Percentiles rank a stretch among this genome's conserved stretches.
These are phyloP conservation scores for Zelonia costaricensis DNA, from an alignment of 208 protist species.

Conservation along the genomic window DNA sequence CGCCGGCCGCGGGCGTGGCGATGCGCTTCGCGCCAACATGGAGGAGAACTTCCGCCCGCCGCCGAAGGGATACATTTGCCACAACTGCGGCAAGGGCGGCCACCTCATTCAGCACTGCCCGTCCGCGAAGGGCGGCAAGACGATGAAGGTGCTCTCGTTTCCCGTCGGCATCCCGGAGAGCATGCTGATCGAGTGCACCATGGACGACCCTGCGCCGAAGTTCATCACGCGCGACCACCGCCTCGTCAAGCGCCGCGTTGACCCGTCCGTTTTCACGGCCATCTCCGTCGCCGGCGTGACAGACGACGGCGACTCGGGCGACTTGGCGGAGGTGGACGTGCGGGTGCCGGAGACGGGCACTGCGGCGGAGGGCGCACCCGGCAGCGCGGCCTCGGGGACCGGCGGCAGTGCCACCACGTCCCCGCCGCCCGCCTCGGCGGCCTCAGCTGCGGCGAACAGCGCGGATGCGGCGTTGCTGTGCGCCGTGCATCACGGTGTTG, in stretches of 20 bases:
- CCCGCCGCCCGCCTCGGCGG: background rate
- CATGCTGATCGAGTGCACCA: conserved; percentile 85
- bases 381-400: background rate
- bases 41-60: conserved; percentile 69
- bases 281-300: conserved; percentile 26
- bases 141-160: conserved; percentile 61
- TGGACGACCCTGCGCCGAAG: conserved; percentile 87
- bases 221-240: conserved; percentile 86
- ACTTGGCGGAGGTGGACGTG: background rate
- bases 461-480: conserved; percentile 23
- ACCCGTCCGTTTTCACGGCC: conserved; percentile 54
- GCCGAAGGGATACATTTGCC: conserved; percentile 81
- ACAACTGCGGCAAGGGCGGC: conserved; percentile 87
- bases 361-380: background rate
- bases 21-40: conserved; percentile 29
- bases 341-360: background rate
- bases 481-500: conserved; percentile 49
- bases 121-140: conserved; percentile 47
- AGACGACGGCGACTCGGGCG: background rate
- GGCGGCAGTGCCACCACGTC: background rate
- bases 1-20: conserved; percentile 21
- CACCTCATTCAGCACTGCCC: conserved; percentile 90
- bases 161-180: conserved; percentile 88
- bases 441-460: background rate
- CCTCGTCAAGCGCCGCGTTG: conserved; percentile 75